A percentile compares a stretch with the other conserved stretches of the same genome.
phyloP scores from a whole-genome alignment of 2,329 filamentous ascomycete genomes.

The Talaromyces funiculosus region DNA sequence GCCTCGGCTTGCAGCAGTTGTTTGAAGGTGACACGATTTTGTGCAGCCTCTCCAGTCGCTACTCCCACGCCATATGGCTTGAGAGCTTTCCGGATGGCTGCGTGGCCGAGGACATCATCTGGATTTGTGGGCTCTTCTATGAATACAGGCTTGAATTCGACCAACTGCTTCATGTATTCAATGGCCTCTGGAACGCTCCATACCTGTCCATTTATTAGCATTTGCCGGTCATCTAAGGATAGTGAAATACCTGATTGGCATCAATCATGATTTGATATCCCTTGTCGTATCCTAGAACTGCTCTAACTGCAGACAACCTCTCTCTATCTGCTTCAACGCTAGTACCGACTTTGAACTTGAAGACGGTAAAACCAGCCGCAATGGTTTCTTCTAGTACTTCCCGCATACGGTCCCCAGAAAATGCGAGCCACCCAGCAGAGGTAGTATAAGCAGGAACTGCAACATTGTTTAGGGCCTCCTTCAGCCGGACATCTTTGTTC shows the following conservation, averaged over 20 bases:
- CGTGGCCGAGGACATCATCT: conserved; percentile 84
- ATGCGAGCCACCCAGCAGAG: conserved; percentile 85
- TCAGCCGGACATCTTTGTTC: conserved; percentile 64
- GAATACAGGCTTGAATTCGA: conserved; percentile 77
- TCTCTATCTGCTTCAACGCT: conserved; percentile 65
- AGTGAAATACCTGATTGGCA: conserved; percentile 64
- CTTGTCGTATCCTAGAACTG: conserved; percentile 73
- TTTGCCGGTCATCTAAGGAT: background rate
- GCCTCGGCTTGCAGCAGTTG: conserved; percentile 74
- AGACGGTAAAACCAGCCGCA: conserved; percentile 70
- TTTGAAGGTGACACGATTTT: conserved; percentile 92
- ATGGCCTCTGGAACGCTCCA: conserved; percentile 90
- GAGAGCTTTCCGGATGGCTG: conserved; percentile 74
- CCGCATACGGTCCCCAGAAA: conserved; percentile 81
- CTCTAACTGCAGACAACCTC: conserved; percentile 66
- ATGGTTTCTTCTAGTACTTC: conserved; percentile 67
- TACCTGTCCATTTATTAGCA: conserved; percentile 38
- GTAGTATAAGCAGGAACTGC: conserved; percentile 86
- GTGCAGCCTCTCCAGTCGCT: conserved; percentile 90
- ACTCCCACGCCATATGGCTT: conserved; percentile 60
- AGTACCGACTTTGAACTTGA: conserved; percentile 84
- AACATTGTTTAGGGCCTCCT: conserved; percentile 64
- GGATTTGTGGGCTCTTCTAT: conserved; percentile 90
- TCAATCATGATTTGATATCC: conserved; percentile 87
- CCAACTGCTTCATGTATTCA: conserved; percentile 74